Percentiles rank a stretch among this genome's conserved stretches.
phyloP scores from a whole-genome alignment of 768 basidiomycete genomes.

The Gyrodon lividus region DNA sequence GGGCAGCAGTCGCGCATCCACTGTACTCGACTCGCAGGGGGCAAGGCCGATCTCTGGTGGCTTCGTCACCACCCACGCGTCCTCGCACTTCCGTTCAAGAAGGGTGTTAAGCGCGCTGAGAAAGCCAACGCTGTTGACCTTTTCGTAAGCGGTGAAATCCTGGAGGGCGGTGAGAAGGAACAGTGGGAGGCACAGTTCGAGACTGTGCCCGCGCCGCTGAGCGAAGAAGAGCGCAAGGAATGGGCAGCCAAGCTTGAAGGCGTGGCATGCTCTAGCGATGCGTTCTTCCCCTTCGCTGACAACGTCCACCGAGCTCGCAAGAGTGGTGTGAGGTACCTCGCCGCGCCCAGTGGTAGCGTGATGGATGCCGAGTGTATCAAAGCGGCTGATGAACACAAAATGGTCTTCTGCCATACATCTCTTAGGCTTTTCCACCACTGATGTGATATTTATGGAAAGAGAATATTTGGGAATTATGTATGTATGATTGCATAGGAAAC shows the following conservation, averaged over 20 bases:
- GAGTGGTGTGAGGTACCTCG: constrained; percentile 91
- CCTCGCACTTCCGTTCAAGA: constrained; percentile 91
- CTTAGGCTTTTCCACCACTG: constrained; percentile 90
- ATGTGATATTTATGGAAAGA: constrained; percentile 13
- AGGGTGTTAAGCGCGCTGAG: constrained; percentile 95
- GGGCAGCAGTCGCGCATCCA: constrained; percentile 99
- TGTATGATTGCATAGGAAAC: not conserved
- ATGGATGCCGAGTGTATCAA: constrained; percentile 98
- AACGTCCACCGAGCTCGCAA: constrained; percentile 92
- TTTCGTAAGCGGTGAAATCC: constrained; percentile 85
- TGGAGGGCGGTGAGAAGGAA: constrained; percentile 84
- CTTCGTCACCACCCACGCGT: constrained; percentile 95
- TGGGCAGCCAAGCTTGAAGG: constrained; percentile 76
- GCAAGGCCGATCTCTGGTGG: constrained; percentile 99
- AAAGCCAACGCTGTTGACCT: constrained; percentile 98
- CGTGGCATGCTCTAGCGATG: constrained; percentile 93
- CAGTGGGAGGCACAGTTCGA: constrained; percentile 94
- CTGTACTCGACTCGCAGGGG: constrained; percentile 96
- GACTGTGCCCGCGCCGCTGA: constrained; percentile 61
- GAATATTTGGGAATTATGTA: not conserved
- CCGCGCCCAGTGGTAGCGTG: constrained; percentile 90
- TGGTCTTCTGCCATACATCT: constrained; percentile 89
- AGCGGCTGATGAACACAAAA: constrained; percentile 89
- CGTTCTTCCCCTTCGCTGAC: constrained; percentile 99
- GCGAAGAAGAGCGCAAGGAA: constrained; percentile 64